Base-by-base conservation (phyloP, 1,284 basidiomycete species). In the Cryptococcus sp. region DNA sequence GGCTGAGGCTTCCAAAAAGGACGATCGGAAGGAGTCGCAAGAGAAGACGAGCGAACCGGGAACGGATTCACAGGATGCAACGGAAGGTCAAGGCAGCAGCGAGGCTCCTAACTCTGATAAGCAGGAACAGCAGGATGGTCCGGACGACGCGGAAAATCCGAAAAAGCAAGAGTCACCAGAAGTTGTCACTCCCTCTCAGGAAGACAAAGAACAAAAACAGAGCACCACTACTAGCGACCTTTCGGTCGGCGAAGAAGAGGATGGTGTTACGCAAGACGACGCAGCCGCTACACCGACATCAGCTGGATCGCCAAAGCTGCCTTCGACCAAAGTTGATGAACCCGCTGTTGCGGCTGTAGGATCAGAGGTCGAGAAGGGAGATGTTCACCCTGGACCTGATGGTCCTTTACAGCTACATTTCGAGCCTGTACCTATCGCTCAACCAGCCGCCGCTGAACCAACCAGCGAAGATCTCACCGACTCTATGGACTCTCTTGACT, bases 341-440 rank as follows among this genome's bases (percentile, higher is more conserved):
- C 50, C 60, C 2, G 20, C 51, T 13, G 50, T 53, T 35, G 17
- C 56, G 22, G 56, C 57, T 5, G 53, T 53, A 5, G 62, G 52
- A 2, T 50, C 39, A 5, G 53, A 53, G 35, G 54, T 40, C 39
- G 22, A 50, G 3, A 23, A 39, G 13, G 56, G 39, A 3, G 45
- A 58, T 42, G 22, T 35, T n/a, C 10, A n/a, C 4, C 16, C 50
- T 3, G 20, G 54, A 19, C 17, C 47, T 27, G 23, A 31, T 20
- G 50, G n/a, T 39, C 69, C 72, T 0, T 50, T 70, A 20, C 75
- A 76, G 48, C 62, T 75, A 11, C 66, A 74, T 16, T 47, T 77
- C 47, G 75, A 77, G 61, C 73, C 74, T 10, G 70, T 68, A 0
- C 72, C 73, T 4, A 63, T 70, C 39, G 58, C 68, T 48, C 67